Evolutionary conservation across 176 grass and related monocot species (phyloP).

Genomic region (Pontederia crassipes): DNA sequence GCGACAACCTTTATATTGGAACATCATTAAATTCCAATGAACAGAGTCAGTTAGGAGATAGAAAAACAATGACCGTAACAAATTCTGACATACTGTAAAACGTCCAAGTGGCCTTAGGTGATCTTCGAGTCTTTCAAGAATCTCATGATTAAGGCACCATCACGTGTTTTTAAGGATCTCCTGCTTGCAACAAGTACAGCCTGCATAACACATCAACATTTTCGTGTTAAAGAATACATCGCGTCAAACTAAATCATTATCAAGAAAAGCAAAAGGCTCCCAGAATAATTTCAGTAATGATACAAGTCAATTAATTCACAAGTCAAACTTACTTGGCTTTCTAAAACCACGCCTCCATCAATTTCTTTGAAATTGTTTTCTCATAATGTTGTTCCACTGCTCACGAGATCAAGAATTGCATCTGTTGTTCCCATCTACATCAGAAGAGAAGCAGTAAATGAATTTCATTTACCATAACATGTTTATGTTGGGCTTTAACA

Average conservation of each 20-base stretch:
- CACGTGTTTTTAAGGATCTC: conserved; percentile 53
- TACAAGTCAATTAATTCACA: no score
- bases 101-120: conserved; percentile 63
- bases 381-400: conserved; percentile 81
- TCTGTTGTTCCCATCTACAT: conserved; percentile 92
- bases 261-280: no score
- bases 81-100: conserved; percentile 45
- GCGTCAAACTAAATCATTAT: no score
- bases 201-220: conserved; percentile 21
- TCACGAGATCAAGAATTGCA: conserved; percentile 94
- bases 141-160: conserved; percentile 71
- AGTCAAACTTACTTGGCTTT: conserved; percentile 74
- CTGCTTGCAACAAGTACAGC: conserved; percentile 83
- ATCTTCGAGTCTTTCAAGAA: conserved; percentile 95
- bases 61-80: background rate
- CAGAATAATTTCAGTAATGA: no score
- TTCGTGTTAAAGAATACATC: no score
- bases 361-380: conserved; percentile 99
- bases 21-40: background rate
- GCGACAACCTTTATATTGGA: conserved; percentile 61
- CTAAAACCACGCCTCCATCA: conserved; percentile 67
- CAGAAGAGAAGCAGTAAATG: conserved; percentile 4
- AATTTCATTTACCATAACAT: background rate
- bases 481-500: no score
- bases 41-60: background rate